Base-by-base conservation (phyloP, 441 rosid species). In the Gossypium schwendimanii region DNA sequence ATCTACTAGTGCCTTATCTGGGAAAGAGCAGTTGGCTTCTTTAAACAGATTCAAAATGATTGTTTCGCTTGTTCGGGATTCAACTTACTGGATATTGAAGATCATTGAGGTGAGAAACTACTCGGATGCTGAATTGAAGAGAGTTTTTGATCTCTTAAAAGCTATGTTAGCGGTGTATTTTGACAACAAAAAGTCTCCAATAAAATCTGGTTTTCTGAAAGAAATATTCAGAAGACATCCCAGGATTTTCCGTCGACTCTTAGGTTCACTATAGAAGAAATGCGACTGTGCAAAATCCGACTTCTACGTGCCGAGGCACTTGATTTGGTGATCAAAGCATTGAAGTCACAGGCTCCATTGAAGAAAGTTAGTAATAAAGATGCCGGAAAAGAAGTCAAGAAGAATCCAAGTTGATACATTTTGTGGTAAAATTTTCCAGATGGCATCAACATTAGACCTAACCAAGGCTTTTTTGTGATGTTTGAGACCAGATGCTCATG, bases 1-100 rank as follows among this genome's bases (percentile, higher is more conserved):
- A 80, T 82, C 92, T 60, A 80, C 80, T 14, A 76, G 73, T 63
- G 81, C 74, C 71, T 81, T 86, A 71, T 83, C 92, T 62, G 86
- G 86, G 87, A 88, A 85, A 79, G 86, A 91, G 84, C 91, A 83
- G 63, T 87, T 88, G 44, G 87, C 96, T 69, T 81, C 89, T 1
- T 77, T 77, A 86, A 91, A 84, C 80, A 84, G 97, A 26, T 82
- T 85, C 81, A 91, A 84, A 80, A 85, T 92, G 87, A 75, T 87
- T 18, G 76, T 80, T 57, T 84, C 91, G 67, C 87, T 92, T 5
- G 90, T 88, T 9, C 89, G 86, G 79, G 83, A 87, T 76, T 95
- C 99, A 59, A 83, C 93, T 4, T 84, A 82, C 78, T 95, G 96
- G 98, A 78, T 87, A 73, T 80, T 92, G 70, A 92, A 87, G 83